Percentiles rank a stretch among this genome's conserved stretches.
phyloP scores from a whole-genome alignment of 2,329 filamentous ascomycete genomes.

The Exophiala spinifera region DNA sequence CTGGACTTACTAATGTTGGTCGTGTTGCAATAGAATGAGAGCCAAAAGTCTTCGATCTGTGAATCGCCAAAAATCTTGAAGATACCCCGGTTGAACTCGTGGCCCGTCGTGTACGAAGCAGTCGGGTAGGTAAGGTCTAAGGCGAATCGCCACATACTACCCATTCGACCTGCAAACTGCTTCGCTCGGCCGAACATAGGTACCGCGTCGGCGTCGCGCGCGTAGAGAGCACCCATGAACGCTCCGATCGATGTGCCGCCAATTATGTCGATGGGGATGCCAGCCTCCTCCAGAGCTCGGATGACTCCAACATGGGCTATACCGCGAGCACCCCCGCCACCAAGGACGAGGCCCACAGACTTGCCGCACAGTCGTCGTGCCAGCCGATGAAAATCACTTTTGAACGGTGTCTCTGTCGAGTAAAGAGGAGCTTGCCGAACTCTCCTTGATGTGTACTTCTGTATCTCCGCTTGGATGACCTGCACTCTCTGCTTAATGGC shows the following conservation, averaged over 20 bases:
- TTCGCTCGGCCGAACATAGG: conserved; percentile 96
- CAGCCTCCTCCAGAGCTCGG: conserved; percentile 88
- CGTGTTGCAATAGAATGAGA: conserved; percentile 98
- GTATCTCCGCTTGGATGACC: conserved; percentile 91
- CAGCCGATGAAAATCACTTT: conserved; percentile 92
- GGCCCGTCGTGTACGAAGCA: conserved; percentile 93
- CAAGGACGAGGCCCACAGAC: conserved; percentile 88
- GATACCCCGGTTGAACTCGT: conserved; percentile 98
- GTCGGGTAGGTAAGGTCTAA: conserved; percentile 94
- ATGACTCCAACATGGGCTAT: conserved; percentile 94
- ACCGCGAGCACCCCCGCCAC: conserved; percentile 87
- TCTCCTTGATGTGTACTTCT: conserved; percentile 94
- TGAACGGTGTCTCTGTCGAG: conserved; percentile 86
- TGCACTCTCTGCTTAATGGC: conserved; percentile 90
- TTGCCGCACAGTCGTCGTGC: conserved; percentile 88
- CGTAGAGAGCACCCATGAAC: conserved; percentile 93
- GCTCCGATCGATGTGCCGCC: conserved; percentile 95
- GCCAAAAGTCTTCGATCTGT: conserved; percentile 98
- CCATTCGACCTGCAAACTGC: conserved; percentile 98
- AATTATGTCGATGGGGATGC: conserved; percentile 91
- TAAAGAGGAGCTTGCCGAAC: conserved; percentile 87
- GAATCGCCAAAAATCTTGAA: conserved; percentile 97
- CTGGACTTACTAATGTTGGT: conserved; percentile 96
- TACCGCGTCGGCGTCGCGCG: conserved; percentile 91
- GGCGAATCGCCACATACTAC: conserved; percentile 97